Conservation (phyloP, 148 eudicot species). For the Rhododendron williamsianum region DNA sequence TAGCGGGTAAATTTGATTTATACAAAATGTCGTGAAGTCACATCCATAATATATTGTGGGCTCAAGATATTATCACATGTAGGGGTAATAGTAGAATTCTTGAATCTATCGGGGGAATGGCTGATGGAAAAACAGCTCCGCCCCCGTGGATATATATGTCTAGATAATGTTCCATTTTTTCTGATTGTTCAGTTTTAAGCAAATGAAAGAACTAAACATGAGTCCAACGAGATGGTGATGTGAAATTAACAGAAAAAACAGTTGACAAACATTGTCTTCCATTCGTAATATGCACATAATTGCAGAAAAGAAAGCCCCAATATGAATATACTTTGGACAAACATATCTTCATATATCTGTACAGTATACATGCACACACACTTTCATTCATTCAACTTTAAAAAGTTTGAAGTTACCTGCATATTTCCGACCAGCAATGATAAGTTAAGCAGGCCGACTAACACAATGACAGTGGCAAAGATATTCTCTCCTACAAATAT, state of each 20-base stretch:
- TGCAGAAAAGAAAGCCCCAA: background rate
- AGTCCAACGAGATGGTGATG: background rate
- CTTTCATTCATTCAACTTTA: background rate
- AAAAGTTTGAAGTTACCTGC: slow-evolving; percentile 36
- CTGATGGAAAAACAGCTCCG: background rate
- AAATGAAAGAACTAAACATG: background rate
- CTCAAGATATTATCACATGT: background rate
- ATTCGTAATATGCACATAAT: background rate
- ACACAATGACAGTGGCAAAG: slow-evolving; percentile 49
- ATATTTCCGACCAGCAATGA: slow-evolving; percentile 72
- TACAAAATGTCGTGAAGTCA: background rate
- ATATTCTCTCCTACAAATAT: slow-evolving; percentile 54
- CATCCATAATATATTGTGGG: background rate
- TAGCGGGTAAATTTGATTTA: background rate
- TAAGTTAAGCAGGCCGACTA: slow-evolving; percentile 56
- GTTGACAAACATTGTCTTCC: background rate
- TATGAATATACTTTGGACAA: background rate
- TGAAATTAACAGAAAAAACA: background rate
- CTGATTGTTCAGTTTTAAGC: background rate
- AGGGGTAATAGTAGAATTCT: background rate
- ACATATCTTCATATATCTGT: background rate
- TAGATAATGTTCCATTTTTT: background rate
- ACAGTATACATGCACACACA: background rate
- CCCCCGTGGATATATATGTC: background rate
- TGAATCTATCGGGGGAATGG: background rate